Percentiles rank a stretch among this genome's conserved stretches.
These are phyloP conservation scores for Eudorina sp. DNA, from an alignment of 139 green algal species.

Conservation along the genomic window DNA sequence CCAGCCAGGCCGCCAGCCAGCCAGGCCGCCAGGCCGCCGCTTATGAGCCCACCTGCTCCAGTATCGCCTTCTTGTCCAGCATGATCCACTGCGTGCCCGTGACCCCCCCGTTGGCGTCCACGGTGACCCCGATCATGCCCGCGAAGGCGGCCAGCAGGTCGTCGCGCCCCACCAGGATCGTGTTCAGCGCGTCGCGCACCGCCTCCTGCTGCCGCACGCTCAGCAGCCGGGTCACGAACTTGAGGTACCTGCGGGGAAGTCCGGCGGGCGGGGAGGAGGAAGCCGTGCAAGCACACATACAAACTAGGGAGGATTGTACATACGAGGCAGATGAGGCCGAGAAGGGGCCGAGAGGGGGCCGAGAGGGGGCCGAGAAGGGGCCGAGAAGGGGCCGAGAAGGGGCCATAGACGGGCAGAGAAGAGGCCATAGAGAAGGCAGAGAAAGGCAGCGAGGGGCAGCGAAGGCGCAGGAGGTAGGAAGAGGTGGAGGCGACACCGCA, in stretches of 20 bases:
- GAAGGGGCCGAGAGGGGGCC: too few relatives aligned
- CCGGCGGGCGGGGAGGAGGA: too few relatives aligned
- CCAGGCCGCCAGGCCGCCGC: too few relatives aligned
- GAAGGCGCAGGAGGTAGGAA: too few relatives aligned
- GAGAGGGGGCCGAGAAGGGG: too few relatives aligned
- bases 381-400: neutral
- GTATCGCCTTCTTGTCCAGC: neutral
- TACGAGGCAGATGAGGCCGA: too few relatives aligned
- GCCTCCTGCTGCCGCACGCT: neutral
- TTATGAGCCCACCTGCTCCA: slow-evolving; percentile 12
- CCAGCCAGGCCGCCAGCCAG: too few relatives aligned
- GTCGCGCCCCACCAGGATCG: neutral
- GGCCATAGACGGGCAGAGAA: neutral
- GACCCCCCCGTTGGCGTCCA: neutral
- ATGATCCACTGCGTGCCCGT: neutral
- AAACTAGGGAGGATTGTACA: too few relatives aligned
- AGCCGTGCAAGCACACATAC: too few relatives aligned
- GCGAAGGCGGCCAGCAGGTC: neutral
- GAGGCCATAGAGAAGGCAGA: neutral
- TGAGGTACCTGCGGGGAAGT: slow-evolving; percentile 19
- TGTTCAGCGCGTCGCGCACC: neutral
- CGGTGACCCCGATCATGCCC: neutral
- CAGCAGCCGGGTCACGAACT: slow-evolving; percentile 2
- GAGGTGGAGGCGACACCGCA: too few relatives aligned
- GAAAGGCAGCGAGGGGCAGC: too few relatives aligned